These are phyloP conservation scores for Thraustotheca clavata DNA, from an alignment of 352 stramenopile genomes.

Conservation along the genomic window DNA sequence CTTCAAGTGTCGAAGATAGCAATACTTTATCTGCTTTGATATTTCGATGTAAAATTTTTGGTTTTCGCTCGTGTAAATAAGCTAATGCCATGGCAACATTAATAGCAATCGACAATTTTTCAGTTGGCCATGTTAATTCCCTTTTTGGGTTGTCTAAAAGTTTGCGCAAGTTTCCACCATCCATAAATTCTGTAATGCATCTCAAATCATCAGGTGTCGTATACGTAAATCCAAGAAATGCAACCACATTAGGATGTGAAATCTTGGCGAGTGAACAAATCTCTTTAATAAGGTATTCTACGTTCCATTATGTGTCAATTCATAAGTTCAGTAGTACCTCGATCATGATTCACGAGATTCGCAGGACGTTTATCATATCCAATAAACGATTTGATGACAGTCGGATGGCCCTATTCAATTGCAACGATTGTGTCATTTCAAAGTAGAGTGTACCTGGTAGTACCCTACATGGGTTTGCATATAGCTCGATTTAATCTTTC, in stretches of 20 bases:
- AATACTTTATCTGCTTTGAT: conserved; percentile 57
- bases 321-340: neutral
- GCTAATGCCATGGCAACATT: conserved; percentile 73
- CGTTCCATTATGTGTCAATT: neutral
- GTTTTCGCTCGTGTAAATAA: conserved; percentile 58
- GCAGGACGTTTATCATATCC: conserved; percentile 17
- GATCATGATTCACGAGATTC: conserved; percentile 15
- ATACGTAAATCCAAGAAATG: conserved; percentile 59
- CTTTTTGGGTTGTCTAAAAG: conserved; percentile 30
- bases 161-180: conserved; percentile 52
- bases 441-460: neutral
- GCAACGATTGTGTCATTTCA: neutral
- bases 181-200: conserved; percentile 65
- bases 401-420: conserved; percentile 4
- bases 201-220: conserved; percentile 44
- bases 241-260: conserved; percentile 50
- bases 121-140: conserved; percentile 7
- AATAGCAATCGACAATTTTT: conserved; percentile 67
- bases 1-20: conserved; percentile 62
- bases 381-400: conserved; percentile 19
- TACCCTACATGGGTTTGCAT: conserved; percentile 20
- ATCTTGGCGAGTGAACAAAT: conserved; percentile 50
- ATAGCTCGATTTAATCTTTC: conserved; percentile 18
- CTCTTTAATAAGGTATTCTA: conserved; percentile 27
- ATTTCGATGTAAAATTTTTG: conserved; percentile 47